phyloP scores from a whole-genome alignment of 306 rosid species.

The Albizia julibrissin region DNA sequence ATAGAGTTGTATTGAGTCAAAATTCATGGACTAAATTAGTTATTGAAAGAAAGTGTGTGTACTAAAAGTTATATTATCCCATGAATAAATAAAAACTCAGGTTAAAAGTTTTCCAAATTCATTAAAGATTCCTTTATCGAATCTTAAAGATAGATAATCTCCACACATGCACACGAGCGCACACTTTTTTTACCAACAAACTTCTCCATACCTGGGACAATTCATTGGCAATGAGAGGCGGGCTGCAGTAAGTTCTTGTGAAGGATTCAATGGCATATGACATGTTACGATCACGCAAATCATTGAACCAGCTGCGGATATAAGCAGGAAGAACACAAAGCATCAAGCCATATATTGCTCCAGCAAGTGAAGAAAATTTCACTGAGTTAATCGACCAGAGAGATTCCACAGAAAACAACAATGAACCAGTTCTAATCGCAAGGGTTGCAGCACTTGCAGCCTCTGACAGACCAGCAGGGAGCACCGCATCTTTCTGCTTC shows the following conservation, averaged over 20 bases:
- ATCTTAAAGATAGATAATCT: slow-evolving; percentile 10
- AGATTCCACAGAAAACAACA: slow-evolving; percentile 60
- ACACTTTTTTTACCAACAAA: slow-evolving; percentile 21
- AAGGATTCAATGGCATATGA: slow-evolving; percentile 77
- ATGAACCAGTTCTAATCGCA: slow-evolving; percentile 74
- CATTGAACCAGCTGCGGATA: slow-evolving; percentile 85
- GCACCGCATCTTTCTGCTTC: slow-evolving; percentile 74
- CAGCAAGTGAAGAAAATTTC: slow-evolving; percentile 76
- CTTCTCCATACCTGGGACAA: slow-evolving; percentile 70
- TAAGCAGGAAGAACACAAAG: slow-evolving; percentile 93
- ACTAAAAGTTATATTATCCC: not conserved
- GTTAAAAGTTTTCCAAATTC: slow-evolving; percentile 4
- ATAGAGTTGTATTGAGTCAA: too few species aligned
- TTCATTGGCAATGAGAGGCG: slow-evolving; percentile 84
- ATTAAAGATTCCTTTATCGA: not conserved
- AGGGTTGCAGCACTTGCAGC: slow-evolving; percentile 70
- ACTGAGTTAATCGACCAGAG: slow-evolving; percentile 76
- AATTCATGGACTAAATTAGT: too few species aligned
- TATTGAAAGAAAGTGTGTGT: not conserved
- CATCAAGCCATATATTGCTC: slow-evolving; percentile 87
- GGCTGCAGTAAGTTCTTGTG: slow-evolving; percentile 87
- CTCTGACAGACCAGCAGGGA: slow-evolving; percentile 60
- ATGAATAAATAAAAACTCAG: not conserved
- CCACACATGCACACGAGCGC: not conserved
- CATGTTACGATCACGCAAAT: slow-evolving; percentile 79